Conservation (phyloP, 2,329 filamentous ascomycete genomes). For the Neonectria punicea region DNA sequence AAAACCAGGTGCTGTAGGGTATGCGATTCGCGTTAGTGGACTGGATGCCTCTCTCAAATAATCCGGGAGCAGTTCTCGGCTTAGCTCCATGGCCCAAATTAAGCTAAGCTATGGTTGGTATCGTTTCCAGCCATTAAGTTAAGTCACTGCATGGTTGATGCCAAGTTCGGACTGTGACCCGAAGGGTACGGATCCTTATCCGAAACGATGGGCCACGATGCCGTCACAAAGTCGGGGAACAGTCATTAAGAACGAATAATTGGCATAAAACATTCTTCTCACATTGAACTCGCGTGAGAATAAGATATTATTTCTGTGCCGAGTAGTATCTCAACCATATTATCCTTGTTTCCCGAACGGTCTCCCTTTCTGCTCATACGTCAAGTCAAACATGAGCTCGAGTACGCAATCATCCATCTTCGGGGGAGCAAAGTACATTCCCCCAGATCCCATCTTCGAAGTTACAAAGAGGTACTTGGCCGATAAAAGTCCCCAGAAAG, state of each 20-base stretch:
- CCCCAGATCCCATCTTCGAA: constrained; percentile 49
- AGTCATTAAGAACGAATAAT: no score
- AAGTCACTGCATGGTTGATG: neutral
- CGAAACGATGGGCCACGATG: neutral
- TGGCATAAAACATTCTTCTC: no score
- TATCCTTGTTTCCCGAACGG: no score
- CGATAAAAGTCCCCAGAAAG: constrained; percentile 47
- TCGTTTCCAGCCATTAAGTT: no score
- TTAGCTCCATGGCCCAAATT: neutral
- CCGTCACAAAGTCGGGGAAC: no score
- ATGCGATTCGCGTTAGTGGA: neutral
- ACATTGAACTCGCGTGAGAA: no score
- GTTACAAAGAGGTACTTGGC: constrained; percentile 47
- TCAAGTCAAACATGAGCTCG: constrained; percentile 19
- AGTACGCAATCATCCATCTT: constrained; percentile 29
- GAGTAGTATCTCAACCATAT: no score
- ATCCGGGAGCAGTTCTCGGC: neutral
- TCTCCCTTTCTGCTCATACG: neutral
- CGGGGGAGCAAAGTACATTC: constrained; percentile 37
- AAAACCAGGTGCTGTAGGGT: no score
- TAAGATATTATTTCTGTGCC: neutral
- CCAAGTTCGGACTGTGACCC: neutral
- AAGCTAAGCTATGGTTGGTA: neutral
- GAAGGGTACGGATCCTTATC: neutral
- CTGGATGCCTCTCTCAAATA: no score